Base-by-base conservation (phyloP, 2,329 filamentous ascomycete genomes). In the Aspergillus awamori region DNA sequence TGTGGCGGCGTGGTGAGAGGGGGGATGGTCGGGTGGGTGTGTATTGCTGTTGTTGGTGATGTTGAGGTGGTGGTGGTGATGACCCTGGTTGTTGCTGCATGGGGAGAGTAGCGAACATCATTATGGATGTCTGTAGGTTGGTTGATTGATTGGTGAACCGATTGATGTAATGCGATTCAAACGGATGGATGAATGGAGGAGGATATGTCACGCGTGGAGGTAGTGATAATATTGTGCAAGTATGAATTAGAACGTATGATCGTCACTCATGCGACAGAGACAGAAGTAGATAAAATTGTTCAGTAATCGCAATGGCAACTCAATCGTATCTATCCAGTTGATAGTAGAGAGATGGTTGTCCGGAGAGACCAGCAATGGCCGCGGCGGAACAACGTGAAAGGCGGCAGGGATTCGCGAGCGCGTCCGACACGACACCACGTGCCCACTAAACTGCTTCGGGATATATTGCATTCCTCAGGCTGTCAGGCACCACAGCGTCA, bases 71-170 rank as follows among this genome's bases (percentile, higher is more conserved):
- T 28, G 28, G 45, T 24, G 13, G 65, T 68, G 30, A 67, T 64
- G 33, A 64, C 55, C 33, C 67, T 62, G 26, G 61, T 59, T 17
- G 66, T 39, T 56, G 62, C 41, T 64, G 64, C 51, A 60, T 57
- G 30, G 64, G 54, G 20, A 70, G 67, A 63, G 72, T 60, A 45
- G 71, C 70, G 64, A 74, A 75, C 73, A 76, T 75, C 52, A 53
- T 59, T 58, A 33, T 51, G 53, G 15, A 17, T 11, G 17, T 36
- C 30, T 52, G 26, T 48, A 11, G 20, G 20, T 20, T 2, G 20
- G 33, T 5, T 36, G 33, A 36, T 36, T 36, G 33, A 36, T 36
- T 26, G 26, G 5, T 26, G 5, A 4, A 26, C 1, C 6, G 4
- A 26, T 26, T 36, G 33, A 15, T 38, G 17, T 45, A 22, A 36